These are phyloP conservation scores for Solanum chaucha DNA, from an alignment of 257 asterid genomes.

Conservation along the genomic window DNA sequence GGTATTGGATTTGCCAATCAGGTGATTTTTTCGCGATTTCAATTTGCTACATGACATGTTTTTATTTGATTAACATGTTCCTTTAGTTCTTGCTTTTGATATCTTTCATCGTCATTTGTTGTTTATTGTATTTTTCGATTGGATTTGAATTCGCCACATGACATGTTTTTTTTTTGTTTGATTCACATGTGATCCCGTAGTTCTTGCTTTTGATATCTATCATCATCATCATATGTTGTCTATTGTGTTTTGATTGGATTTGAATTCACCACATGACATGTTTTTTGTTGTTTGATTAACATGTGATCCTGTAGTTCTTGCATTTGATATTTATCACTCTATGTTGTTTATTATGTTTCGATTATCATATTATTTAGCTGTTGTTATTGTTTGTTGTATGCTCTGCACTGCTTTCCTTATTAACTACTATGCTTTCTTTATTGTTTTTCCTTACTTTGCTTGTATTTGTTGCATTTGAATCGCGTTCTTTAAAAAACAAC, in stretches of 20 bases:
- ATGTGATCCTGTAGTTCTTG: background rate
- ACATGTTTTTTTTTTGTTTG: no score
- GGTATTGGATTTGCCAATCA: constrained; percentile 92
- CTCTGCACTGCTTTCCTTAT: background rate
- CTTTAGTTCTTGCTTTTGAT: background rate
- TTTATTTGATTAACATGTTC: background rate
- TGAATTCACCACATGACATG: background rate
- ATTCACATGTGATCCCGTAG: no score
- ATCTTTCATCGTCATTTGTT: no score
- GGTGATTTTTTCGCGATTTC: constrained; percentile 11
- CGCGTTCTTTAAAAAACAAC: fast-evolving
- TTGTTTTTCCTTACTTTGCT: background rate
- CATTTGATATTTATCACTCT: background rate
- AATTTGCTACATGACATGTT: background rate
- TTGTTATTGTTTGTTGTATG: background rate
- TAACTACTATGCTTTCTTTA: background rate
- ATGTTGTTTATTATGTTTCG: background rate
- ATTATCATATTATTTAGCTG: no score
- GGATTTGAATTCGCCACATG: no score
- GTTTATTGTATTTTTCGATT: no score
- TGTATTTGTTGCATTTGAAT: background rate
- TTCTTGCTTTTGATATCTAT: no score
- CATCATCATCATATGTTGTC: no score
- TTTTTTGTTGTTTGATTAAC: background rate
- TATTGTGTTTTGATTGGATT: background rate